Base-by-base conservation (phyloP, 306 rosid species). In the Echinosophora koreensis region DNA sequence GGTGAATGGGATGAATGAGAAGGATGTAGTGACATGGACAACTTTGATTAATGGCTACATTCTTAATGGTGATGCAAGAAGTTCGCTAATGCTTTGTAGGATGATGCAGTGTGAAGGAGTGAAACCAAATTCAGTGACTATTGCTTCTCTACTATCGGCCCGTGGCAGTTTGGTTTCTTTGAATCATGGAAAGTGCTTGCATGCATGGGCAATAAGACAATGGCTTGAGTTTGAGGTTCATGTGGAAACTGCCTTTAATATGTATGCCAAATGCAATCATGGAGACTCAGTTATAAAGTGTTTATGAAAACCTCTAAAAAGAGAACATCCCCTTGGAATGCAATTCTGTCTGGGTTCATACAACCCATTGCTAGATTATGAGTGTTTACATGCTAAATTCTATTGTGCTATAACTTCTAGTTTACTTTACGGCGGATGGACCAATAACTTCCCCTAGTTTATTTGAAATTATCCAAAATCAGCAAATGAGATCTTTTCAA, bases 11-110 rank as follows among this genome's bases (percentile, higher is more conserved):
- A 85, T 87, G 72, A 69, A 38, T 42, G 87, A 79, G 82, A 89
- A 88, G 77, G 97, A 94, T 67, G 98, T 92, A 57, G 89, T 94
- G 80, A 85, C 95, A 22, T 94, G 98, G 98, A 89, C 93, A 14
- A 89, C 92, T 52, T 82, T 94, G 93, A 87, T 92, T 46, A 89
- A 84, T 70, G 97, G 97, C 57, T 90, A 84, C 77, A 80, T 94
- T 73, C 61, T 88, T 75, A 85, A 90, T 56, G 89, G 89, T 38
- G 92, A 94, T 80, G 76, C 87, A 15, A 83, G 81, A 82, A 70
- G 83, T 66, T 97, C 95, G 46, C 71, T 94, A 82, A 78, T 69
- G 64, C 85, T 92, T 79, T 89, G 90, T 86, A 73, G 57, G 62
- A 69, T 55, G 51, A 92, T 94, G 98, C 93, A 85, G 80, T 12